phyloP scores from a whole-genome alignment of 305 asterid genomes.

The Plantago coronopus region DNA sequence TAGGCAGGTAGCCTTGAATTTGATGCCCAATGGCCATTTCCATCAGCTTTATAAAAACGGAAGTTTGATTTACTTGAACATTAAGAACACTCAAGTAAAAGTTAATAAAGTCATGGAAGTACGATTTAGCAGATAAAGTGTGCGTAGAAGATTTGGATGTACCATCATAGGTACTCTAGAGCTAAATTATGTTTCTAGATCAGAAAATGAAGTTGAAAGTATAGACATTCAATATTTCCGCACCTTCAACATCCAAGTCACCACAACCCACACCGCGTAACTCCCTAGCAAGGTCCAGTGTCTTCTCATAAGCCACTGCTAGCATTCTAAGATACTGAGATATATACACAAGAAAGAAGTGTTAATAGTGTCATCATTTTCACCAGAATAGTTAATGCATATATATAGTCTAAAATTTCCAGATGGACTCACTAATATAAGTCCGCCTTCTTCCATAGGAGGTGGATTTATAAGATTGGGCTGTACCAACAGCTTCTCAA shows the following conservation, averaged over 20 bases:
- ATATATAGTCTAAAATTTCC: constrained; percentile 17
- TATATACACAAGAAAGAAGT: constrained; percentile 23
- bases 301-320: constrained; percentile 96
- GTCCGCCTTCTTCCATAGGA: constrained; percentile 95
- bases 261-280: constrained; percentile 89
- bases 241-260: constrained; percentile 98
- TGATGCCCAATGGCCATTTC: constrained; percentile 4
- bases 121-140: constrained; percentile 3
- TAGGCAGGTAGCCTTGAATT: constrained; percentile 12
- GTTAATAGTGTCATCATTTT: constrained; percentile 24
- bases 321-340: constrained; percentile 88
- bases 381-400: not conserved
- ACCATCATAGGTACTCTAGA: constrained; percentile 10
- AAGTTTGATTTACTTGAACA: constrained; percentile 12
- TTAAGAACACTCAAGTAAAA: constrained; percentile 16
- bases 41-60: not conserved
- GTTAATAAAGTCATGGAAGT: constrained; percentile 6
- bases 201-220: constrained; percentile 13
- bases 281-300: constrained; percentile 87
- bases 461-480: constrained; percentile 91
- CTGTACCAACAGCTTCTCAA: constrained; percentile 76
- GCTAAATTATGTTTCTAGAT: constrained; percentile 12
- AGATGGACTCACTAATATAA: constrained; percentile 68
- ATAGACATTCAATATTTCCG: constrained; percentile 4
- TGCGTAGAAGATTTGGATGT: not conserved